Evolutionary conservation across 2,329 filamentous ascomycete genomes (phyloP), one percentile per base, ranked within the genome.

Genomic region (Lachnellula occidentalis): DNA sequence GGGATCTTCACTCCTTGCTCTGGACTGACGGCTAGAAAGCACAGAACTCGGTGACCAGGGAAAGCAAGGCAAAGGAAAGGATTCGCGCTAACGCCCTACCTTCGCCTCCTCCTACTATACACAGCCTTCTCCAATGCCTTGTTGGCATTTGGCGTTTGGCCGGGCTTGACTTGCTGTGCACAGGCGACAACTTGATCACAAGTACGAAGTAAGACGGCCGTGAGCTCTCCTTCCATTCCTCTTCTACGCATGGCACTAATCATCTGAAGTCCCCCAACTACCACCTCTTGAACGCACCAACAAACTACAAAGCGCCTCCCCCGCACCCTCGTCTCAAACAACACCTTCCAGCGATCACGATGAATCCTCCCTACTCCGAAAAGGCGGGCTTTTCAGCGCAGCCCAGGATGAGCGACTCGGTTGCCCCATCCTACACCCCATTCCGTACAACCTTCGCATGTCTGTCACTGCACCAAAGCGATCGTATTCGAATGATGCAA

Each of bases 401-500:
- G 17, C 8, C 15, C 5, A 41, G 17, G 17, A n/a, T n/a, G 15
- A 41, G 37, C 37, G 37, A 15, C 17, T 19, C 17, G 37, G 37
- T 5, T 34, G 58, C 45, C 19, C 61, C 54, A 50, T 51, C 48
- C 48, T 60, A 56, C 50, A 57, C 52, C 2, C 50, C 58, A 5
- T 66, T 64, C 55, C 57, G 53, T 9, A 66, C 65, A 27, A 50
- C 58, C 17, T 69, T 70, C 48, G 66, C 67, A 15, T 66, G 64
- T 47, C 31, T 71, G 34, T 69, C 68, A 12, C 62, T 70, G 27
- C 65, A 70, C 51, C 57, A 54, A 53, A 55, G 42, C 21, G 68
- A 71, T 53, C 62, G 66, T 11, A 61, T 70, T n/a, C 71, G 71
- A 14, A 66, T 73, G 31, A 60, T 74, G 11, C 64, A 66, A 37